These are phyloP conservation scores for Thermochaetoides thermophila DNA, from an alignment of 495 filamentous ascomycete genomes.

Conservation along the genomic window DNA sequence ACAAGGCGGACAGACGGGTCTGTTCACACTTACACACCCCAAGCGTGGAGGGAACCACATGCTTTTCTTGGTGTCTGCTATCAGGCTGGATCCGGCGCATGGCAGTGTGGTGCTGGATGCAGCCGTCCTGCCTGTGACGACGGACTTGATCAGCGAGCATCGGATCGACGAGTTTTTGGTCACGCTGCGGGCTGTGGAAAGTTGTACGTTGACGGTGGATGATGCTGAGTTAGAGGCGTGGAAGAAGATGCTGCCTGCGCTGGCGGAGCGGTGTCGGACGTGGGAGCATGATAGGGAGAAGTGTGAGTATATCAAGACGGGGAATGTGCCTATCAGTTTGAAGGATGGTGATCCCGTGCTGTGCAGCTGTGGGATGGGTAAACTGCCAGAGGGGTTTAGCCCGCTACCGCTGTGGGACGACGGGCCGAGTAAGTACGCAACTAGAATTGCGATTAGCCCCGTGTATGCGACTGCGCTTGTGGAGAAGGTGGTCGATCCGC, in stretches of 20 bases:
- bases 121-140: slow-evolving; percentile 31
- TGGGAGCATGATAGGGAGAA: slow-evolving; percentile 28
- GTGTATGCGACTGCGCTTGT: slow-evolving; percentile 17
- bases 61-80: slow-evolving; percentile 25
- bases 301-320: slow-evolving; percentile 33
- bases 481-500: slow-evolving; percentile 15
- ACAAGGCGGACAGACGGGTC: slow-evolving; percentile 18
- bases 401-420: slow-evolving; percentile 19
- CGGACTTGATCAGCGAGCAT: slow-evolving; percentile 7
- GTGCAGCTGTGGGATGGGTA: slow-evolving; percentile 23
- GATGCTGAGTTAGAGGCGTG: slow-evolving; percentile 34
- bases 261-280: slow-evolving; percentile 39
- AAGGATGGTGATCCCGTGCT: slow-evolving; percentile 15
- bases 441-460: slow-evolving; percentile 24
- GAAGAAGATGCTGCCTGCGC: slow-evolving; percentile 33
- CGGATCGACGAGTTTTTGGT: slow-evolving; percentile 19
- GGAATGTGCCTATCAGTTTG: slow-evolving; percentile 15
- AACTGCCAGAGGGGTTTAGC: slow-evolving; percentile 17
- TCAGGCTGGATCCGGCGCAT: slow-evolving; percentile 27
- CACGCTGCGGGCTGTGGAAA: slow-evolving; percentile 10
- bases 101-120: slow-evolving; percentile 32
- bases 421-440: slow-evolving; percentile 11
- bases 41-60: slow-evolving; percentile 19
- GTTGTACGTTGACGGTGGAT: slow-evolving; percentile 20
- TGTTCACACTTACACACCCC: slow-evolving; percentile 24